A percentile compares a stretch with the other conserved stretches of the same genome.
Conservation (phyloP, 108 stramenopile species). For the Nitzschia palea region DNA sequence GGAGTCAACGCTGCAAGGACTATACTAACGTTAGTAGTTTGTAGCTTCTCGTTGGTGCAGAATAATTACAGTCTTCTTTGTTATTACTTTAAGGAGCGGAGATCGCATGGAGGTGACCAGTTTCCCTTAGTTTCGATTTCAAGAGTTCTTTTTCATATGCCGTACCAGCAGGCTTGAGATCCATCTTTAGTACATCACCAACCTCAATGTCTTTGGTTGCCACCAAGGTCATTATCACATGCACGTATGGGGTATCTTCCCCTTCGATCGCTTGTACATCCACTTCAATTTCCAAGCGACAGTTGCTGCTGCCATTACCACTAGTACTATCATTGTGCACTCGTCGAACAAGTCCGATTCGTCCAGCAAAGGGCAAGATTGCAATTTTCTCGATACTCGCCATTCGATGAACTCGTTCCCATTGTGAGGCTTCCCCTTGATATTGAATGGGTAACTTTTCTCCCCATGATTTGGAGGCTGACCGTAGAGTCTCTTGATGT, state of each 20-base stretch:
- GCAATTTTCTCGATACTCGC: slow-evolving; percentile 17
- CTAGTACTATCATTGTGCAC: slow-evolving; percentile 22
- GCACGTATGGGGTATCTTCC: not conserved
- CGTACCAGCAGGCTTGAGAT: slow-evolving; percentile 19
- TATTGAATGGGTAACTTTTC: slow-evolving; percentile 29
- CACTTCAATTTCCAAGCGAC: slow-evolving; percentile 10
- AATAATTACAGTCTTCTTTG: too few species aligned
- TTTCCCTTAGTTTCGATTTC: slow-evolving; percentile 19
- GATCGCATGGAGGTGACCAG: too few species aligned
- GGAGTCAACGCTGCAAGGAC: too few species aligned
- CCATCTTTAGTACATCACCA: slow-evolving; percentile 36
- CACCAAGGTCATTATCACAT: slow-evolving; percentile 27
- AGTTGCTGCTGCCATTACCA: slow-evolving; percentile 1
- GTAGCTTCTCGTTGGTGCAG: too few species aligned
- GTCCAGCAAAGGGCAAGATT: slow-evolving; percentile 38
- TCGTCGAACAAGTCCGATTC: slow-evolving; percentile 35
- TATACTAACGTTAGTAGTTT: too few species aligned
- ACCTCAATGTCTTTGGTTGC: slow-evolving; percentile 33
- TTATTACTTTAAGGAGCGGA: too few species aligned
- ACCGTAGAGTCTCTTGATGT: slow-evolving; percentile 20
- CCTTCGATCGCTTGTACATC: not conserved
- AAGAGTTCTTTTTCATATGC: slow-evolving; percentile 18
- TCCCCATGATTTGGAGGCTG: not conserved
- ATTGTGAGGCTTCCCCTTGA: slow-evolving; percentile 24
- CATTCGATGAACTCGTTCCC: slow-evolving; percentile 17